Percentiles rank a stretch among this genome's conserved stretches.
Evolutionary conservation across 2,329 filamentous ascomycete species (phyloP).

Genomic region (Microcyclospora tardicrescens): DNA sequence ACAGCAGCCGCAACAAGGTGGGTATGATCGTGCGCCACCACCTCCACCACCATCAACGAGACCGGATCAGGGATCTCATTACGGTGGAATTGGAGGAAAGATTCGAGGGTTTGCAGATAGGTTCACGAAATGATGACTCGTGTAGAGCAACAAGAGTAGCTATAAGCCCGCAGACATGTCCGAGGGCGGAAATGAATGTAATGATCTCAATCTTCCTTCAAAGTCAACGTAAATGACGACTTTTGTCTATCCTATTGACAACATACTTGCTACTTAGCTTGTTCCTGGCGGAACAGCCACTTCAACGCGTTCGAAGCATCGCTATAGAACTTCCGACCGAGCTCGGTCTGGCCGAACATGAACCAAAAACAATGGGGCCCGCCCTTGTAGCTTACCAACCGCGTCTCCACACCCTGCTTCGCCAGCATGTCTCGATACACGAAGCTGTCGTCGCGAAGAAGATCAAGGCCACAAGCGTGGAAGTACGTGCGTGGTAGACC

Average conservation of each 20-base stretch:
- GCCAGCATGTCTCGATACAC: slow-evolving; percentile 5
- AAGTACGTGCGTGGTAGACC: slow-evolving; percentile 7
- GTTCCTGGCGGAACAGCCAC: slow-evolving; percentile 15
- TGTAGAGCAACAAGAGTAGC: no score
- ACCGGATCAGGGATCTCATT: slow-evolving; percentile 1
- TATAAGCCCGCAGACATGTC: no score
- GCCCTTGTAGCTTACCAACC: slow-evolving; percentile 7
- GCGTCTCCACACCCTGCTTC: slow-evolving; percentile 6
- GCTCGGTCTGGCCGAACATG: slow-evolving; percentile 15
- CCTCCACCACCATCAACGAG: slow-evolving; percentile 6
- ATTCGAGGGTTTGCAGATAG: slow-evolving; percentile 9
- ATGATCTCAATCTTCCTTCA: not conserved
- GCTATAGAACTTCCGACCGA: slow-evolving; percentile 13
- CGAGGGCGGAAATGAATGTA: not conserved
- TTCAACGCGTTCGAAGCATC: slow-evolving; percentile 19
- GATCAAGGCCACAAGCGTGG: slow-evolving; percentile 8
- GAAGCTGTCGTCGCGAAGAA: slow-evolving; percentile 8
- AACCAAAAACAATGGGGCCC: slow-evolving; percentile 29
- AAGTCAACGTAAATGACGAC: not conserved
- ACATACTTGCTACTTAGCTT: no score
- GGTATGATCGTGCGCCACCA: slow-evolving; percentile 7
- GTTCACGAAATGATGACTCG: slow-evolving; percentile 6
- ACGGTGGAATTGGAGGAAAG: slow-evolving; percentile 7
- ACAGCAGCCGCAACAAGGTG: slow-evolving; percentile 1
- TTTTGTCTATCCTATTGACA: slow-evolving; percentile 2